phyloP scores from a whole-genome alignment of 352 stramenopile species.

The Phytophthora cryptogea region DNA sequence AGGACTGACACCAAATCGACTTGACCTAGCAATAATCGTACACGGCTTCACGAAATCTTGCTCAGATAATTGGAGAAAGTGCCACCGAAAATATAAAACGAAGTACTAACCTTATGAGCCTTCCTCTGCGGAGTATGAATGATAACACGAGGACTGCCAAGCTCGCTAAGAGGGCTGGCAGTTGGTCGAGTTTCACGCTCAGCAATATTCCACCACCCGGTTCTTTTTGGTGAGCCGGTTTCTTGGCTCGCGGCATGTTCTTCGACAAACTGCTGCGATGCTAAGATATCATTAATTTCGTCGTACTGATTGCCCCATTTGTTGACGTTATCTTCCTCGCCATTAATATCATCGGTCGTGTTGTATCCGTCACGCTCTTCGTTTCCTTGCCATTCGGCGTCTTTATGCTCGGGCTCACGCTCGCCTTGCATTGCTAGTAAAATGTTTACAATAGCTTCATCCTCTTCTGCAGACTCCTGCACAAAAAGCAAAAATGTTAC shows the following conservation, averaged over 20 bases:
- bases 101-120: constrained; percentile 34
- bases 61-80: constrained; percentile 7
- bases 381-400: constrained; percentile 25
- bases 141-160: constrained; percentile 54
- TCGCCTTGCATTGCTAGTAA: constrained; percentile 54
- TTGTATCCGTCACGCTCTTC: constrained; percentile 24
- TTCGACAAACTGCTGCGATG: constrained; percentile 52
- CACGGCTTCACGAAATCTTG: constrained; percentile 21
- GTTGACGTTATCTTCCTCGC: constrained; percentile 26
- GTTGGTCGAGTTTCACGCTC: constrained; percentile 30
- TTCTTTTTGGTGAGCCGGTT: constrained; percentile 13
- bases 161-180: constrained; percentile 47
- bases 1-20: constrained; percentile 20
- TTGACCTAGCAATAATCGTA: constrained; percentile 17
- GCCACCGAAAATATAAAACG: not conserved
- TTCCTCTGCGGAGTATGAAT: constrained; percentile 16
- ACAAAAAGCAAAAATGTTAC: not conserved
- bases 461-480: constrained; percentile 38
- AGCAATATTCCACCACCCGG: constrained; percentile 62
- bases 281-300: constrained; percentile 75
- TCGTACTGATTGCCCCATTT: constrained; percentile 31
- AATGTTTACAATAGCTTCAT: constrained; percentile 55
- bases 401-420: constrained; percentile 4
- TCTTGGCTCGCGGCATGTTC: constrained; percentile 6
- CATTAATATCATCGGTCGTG: constrained; percentile 22